Base-by-base conservation (phyloP, 257 asterid species). In the Ballota nigra region DNA sequence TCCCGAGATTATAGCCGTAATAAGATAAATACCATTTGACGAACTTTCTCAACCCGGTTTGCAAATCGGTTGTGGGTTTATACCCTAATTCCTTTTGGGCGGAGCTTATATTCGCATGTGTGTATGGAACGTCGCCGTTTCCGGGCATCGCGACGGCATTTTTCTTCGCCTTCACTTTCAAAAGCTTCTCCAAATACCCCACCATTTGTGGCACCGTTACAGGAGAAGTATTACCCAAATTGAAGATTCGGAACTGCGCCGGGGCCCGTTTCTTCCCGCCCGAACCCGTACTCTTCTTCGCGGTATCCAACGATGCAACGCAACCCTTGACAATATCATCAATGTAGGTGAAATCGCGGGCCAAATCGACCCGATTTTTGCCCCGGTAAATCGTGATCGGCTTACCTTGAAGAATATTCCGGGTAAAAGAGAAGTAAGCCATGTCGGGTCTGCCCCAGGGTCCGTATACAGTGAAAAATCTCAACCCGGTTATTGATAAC, bases 371-470 rank as follows among this genome's bases (percentile, higher is more conserved):
- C 80, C 88, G 83, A 68, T 90, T 81, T 75, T 82, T 90, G 59
- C 96, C 97, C 76, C 96, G 88, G 71, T 85, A 90, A 1, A 90
- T 24, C 3, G 91, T 88, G 1, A 90, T 88, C 3, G 87, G 87
- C 34, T 90, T 90, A 1, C 93, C 93, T 20, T 85, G 86, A 1
- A 90, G 29, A 6, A 90, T 90, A 2, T 79, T 82, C 43, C 83
- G 70, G 33, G 96, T 90, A 70, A 90, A 90, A 0, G 88, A 84
- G 40, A 90, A 90, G 19, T 90, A 90, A 0, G 97, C 97, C 97
- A 90, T 90, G 82, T 90, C 97, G 80, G 96, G 96, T 15, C 96
- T 31, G 6, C 95, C 96, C 90, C 90, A 89, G 8, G 96, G 96
- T 0, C 97, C 97, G 68, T 90, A 90, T 1, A 90, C 97, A 5